Conservation (phyloP, 371 early-diverging fungal genomes). For the Phascolomyces articulosus region DNA sequence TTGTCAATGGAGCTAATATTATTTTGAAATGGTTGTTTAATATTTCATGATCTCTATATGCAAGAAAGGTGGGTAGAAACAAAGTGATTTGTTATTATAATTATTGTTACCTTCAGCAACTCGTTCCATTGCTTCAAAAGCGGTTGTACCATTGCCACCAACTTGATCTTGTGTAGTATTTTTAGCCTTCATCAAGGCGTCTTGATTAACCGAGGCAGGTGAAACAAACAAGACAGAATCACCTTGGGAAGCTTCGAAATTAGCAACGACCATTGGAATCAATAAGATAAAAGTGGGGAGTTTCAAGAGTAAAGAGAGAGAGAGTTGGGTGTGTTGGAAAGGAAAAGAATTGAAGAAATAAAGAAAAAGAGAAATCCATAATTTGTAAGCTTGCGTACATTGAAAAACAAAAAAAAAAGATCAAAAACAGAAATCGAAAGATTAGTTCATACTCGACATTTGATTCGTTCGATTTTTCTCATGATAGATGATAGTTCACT, state of each 20-base stretch:
- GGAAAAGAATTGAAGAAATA: constrained; percentile 1
- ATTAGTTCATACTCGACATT: no score
- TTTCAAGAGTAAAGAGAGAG: no score
- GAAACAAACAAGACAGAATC: constrained; percentile 42
- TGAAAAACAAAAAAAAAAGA: no score
- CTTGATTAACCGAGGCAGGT: constrained; percentile 39
- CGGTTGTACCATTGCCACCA: constrained; percentile 47
- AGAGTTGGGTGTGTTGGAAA: no score
- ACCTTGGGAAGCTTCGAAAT: constrained; percentile 17
- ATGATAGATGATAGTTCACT: no score
- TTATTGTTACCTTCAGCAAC: constrained; percentile 45
- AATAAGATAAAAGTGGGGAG: constrained; percentile 3
- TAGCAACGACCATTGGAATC: constrained; percentile 2
- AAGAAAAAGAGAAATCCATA: not conserved
- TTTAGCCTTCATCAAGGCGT: constrained; percentile 26
- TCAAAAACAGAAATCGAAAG: no score
- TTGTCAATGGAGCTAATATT: constrained; percentile 39
- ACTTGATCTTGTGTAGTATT: constrained; percentile 30
- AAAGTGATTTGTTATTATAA: no score
- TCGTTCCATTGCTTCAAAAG: constrained; percentile 50
- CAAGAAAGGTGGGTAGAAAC: no score
- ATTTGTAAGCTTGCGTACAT: constrained; percentile 4
- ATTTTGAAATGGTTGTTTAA: no score
- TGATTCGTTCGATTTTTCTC: no score
- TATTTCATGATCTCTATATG: no score